phyloP scores from a whole-genome alignment of 1,284 basidiomycete species.

The Cutaneotrichosporon sp. region DNA sequence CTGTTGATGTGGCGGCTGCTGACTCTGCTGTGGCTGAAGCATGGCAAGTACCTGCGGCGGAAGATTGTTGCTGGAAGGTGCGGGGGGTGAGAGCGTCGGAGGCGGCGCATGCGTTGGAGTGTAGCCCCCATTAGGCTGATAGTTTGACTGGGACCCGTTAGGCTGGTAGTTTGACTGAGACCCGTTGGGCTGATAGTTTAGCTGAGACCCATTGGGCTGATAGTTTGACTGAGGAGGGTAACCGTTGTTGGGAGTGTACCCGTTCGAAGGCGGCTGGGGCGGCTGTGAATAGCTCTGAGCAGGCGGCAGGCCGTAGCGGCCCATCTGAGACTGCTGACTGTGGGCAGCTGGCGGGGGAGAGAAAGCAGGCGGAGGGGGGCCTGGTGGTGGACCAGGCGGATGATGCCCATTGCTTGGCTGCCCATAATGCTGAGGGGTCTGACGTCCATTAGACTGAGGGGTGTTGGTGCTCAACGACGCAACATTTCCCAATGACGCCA shows the following conservation, averaged over 20 bases:
- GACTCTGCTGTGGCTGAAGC: conserved; percentile 47
- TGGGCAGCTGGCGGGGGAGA: not conserved
- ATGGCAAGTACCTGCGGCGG: conserved; percentile 63
- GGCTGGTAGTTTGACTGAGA: conserved; percentile 1
- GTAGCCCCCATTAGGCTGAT: conserved; percentile 1
- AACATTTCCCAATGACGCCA: conserved; percentile 23
- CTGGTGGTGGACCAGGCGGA: not conserved
- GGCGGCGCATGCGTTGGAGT: conserved; percentile 7
- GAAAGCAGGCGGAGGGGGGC: not conserved
- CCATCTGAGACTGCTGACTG: not conserved
- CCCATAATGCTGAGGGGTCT: no score
- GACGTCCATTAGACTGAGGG: not conserved
- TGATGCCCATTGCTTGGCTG: not conserved
- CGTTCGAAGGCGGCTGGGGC: no score
- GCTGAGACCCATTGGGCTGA: not conserved
- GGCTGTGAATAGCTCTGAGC: not conserved
- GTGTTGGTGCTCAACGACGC: conserved; percentile 6
- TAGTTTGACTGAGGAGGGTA: not conserved
- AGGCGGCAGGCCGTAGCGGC: not conserved
- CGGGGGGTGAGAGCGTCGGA: conserved; percentile 1
- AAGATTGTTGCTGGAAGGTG: conserved; percentile 46
- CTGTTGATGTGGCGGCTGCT: not conserved
- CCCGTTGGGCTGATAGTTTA: conserved; percentile 5
- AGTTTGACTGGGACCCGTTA: conserved; percentile 4
- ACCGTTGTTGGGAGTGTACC: no score